Conservation (phyloP, 164 flowering plant genomes). For the Vitis cinerea region DNA sequence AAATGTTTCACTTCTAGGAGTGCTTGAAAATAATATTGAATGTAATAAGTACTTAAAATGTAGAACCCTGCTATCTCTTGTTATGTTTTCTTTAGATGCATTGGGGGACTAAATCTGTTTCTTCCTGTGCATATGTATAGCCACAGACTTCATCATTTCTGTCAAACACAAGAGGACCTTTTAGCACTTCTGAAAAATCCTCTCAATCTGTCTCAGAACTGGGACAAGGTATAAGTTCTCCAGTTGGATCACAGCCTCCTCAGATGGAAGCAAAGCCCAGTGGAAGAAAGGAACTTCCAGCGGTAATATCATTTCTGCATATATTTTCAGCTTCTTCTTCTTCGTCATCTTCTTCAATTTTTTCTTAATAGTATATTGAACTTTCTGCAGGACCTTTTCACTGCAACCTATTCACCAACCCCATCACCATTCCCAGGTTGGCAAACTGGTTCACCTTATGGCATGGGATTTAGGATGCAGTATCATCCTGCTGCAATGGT, state of each 20-base stretch:
- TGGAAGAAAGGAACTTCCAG: constrained; percentile 52
- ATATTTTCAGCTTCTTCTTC: not conserved
- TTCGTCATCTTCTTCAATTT: not conserved
- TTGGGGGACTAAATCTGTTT: not conserved
- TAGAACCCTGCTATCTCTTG: no score
- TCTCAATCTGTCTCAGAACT: constrained; percentile 19
- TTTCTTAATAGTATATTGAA: not conserved
- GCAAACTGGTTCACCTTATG: constrained; percentile 35
- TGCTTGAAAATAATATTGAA: no score
- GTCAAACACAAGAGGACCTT: constrained; percentile 34
- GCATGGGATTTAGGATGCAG: constrained; percentile 32
- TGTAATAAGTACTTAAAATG: no score
- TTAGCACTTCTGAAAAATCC: constrained; percentile 21
- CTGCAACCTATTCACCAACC: constrained; percentile 26
- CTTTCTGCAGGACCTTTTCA: constrained; percentile 50
- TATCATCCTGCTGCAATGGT: constrained; percentile 32
- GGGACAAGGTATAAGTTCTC: constrained; percentile 23
- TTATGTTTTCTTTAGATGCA: no score
- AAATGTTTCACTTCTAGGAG: no score
- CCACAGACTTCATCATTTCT: constrained; percentile 29
- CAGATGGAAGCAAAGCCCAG: constrained; percentile 18
- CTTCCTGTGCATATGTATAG: constrained; percentile 26
- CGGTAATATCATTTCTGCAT: constrained; percentile 18
- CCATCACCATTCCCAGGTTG: constrained; percentile 30
- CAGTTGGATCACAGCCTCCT: constrained; percentile 12